Evolutionary conservation across 345 rosid genomes (phyloP).

Genomic region (Kernera saxatilis): DNA sequence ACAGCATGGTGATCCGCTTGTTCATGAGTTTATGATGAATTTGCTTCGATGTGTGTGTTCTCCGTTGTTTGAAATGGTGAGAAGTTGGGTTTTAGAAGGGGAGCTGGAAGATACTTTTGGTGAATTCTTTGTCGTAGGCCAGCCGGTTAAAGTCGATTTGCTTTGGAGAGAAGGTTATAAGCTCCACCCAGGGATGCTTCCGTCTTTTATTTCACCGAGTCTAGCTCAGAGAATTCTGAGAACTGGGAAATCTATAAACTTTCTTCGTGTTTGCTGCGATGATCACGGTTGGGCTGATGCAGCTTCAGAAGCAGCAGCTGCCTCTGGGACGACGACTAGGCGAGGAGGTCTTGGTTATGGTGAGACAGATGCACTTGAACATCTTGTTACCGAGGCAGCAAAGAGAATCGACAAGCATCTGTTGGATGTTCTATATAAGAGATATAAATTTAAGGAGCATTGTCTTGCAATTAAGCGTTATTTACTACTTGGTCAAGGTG

Average conservation of each 20-base stretch:
- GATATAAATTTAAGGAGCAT: constrained; percentile 86
- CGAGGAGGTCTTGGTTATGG: constrained; percentile 95
- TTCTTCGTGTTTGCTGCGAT: constrained; percentile 92
- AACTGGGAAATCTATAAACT: constrained; percentile 95
- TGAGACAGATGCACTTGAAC: constrained; percentile 93
- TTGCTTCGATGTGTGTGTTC: constrained; percentile 84
- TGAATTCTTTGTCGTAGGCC: constrained; percentile 85
- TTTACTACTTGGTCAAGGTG: constrained; percentile 95
- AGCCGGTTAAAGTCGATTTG: constrained; percentile 86
- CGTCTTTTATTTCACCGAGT: constrained; percentile 83
- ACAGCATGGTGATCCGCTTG: constrained; percentile 90
- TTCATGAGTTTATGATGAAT: constrained; percentile 78
- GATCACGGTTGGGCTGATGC: constrained; percentile 97
- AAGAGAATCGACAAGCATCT: constrained; percentile 94
- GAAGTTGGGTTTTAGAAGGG: constrained; percentile 99
- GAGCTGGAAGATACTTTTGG: constrained; percentile 91
- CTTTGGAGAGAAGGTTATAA: constrained; percentile 99
- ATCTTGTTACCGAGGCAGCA: constrained; percentile 81
- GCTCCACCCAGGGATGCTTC: constrained; percentile 84
- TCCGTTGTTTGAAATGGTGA: constrained; percentile 96
- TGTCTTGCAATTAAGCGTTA: constrained; percentile 95
- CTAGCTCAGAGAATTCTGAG: constrained; percentile 89
- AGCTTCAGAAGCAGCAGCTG: constrained; percentile 84
- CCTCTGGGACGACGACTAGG: constrained; percentile 87
- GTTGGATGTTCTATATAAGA: constrained; percentile 70